phyloP scores from a whole-genome alignment of 495 filamentous ascomycete species.

The Aspergillus sclerotioniger region DNA sequence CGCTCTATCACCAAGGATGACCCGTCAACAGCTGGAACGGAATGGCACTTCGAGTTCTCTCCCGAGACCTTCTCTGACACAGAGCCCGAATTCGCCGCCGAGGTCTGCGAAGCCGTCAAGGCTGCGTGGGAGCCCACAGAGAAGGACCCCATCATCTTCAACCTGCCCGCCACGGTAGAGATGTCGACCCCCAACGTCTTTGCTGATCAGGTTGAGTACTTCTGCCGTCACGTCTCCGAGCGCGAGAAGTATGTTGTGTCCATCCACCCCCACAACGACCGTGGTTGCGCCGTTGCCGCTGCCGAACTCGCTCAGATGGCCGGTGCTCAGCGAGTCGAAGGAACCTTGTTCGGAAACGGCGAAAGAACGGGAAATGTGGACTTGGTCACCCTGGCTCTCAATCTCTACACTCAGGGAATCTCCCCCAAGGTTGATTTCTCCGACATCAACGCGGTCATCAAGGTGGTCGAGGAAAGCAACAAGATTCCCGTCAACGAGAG shows the following conservation, averaged over 20 bases:
- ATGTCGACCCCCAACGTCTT: slow-evolving; percentile 95
- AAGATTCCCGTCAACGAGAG: slow-evolving; percentile 92
- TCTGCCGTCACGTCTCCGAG: slow-evolving; percentile 78
- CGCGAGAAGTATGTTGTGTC: slow-evolving; percentile 79
- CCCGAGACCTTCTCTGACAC: slow-evolving; percentile 97
- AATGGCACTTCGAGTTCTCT: slow-evolving; percentile 95
- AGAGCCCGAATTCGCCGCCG: slow-evolving; percentile 75
- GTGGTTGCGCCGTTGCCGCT: slow-evolving; percentile 84
- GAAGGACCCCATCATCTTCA: slow-evolving; percentile 91
- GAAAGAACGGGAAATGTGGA: slow-evolving; percentile 97
- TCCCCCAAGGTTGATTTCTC: slow-evolving; percentile 89
- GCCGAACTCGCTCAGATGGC: slow-evolving; percentile 96
- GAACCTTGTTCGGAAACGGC: slow-evolving; percentile 92
- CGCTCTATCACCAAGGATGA: slow-evolving; percentile 94
- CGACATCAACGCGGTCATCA: slow-evolving; percentile 81
- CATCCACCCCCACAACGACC: slow-evolving; percentile 91
- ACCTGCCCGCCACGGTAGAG: slow-evolving; percentile 94
- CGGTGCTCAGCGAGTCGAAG: slow-evolving; percentile 93
- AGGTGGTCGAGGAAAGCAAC: slow-evolving; percentile 86
- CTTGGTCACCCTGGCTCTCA: slow-evolving; percentile 88
- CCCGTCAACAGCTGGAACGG: slow-evolving; percentile 65
- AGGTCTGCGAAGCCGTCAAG: slow-evolving; percentile 93
- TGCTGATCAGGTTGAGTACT: slow-evolving; percentile 96
- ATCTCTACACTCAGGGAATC: slow-evolving; percentile 95
- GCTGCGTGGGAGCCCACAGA: slow-evolving; percentile 85